Evolutionary conservation across 257 asterid species (phyloP).

Genomic region (Asclepias syriaca): DNA sequence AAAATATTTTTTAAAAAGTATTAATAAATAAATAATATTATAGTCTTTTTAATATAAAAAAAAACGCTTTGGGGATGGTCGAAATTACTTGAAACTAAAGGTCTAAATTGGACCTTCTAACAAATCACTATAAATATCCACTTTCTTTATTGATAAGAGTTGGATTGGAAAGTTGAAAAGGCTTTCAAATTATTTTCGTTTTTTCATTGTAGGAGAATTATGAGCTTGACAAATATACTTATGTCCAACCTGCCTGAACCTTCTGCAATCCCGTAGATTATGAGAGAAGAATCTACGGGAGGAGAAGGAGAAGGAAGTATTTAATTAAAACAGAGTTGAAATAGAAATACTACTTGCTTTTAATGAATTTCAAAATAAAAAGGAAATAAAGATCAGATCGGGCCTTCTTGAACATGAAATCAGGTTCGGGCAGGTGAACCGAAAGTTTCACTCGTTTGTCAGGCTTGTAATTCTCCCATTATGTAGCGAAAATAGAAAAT

Average conservation of each 20-base stretch:
- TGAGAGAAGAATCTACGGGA: neutral
- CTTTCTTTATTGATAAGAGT: too few relatives aligned
- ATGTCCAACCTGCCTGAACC: neutral
- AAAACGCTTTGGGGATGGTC: too few relatives aligned
- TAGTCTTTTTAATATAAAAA: too few relatives aligned
- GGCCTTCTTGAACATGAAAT: neutral
- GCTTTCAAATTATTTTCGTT: neutral
- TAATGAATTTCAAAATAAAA: too few relatives aligned
- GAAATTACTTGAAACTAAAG: too few relatives aligned
- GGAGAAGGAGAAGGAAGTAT: neutral
- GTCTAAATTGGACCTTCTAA: neutral
- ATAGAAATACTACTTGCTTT: neutral
- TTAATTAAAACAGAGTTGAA: neutral
- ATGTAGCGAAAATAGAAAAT: constrained; percentile 23
- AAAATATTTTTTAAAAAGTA: too few relatives aligned
- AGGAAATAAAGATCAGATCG: neutral
- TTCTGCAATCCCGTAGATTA: neutral
- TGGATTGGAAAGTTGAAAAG: too few relatives aligned
- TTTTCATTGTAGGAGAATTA: constrained; percentile 32
- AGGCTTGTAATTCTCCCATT: constrained; percentile 52
- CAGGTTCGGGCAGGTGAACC: neutral
- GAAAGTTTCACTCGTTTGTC: constrained; percentile 29
- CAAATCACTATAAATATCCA: neutral
- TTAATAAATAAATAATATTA: too few relatives aligned
- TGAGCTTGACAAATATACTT: constrained; percentile 26